Evolutionary conservation across 345 rosid species (phyloP).

Genomic region (Geranium brycei): DNA sequence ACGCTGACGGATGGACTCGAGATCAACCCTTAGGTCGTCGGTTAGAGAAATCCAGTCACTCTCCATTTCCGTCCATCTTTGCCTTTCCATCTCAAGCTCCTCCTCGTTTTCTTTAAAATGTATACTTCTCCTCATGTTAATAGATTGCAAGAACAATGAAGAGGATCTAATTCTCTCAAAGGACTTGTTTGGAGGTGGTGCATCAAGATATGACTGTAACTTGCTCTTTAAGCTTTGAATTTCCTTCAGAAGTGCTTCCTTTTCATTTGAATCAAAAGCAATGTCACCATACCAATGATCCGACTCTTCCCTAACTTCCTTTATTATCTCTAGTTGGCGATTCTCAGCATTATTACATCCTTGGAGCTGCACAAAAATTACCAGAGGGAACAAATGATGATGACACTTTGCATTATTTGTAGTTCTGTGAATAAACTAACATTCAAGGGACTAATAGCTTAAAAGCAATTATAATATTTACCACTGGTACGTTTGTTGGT

Average conservation of each 20-base stretch:
- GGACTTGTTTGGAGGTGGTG: constrained; percentile 30
- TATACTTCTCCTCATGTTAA: constrained; percentile 46
- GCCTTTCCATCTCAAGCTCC: constrained; percentile 64
- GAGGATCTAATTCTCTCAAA: constrained; percentile 47
- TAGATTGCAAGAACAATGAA: constrained; percentile 53
- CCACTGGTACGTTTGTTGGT: constrained; percentile 12
- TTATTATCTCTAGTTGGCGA: constrained; percentile 20
- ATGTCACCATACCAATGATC: constrained; percentile 13
- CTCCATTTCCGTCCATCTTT: constrained; percentile 90
- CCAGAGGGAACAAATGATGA: constrained; percentile 6
- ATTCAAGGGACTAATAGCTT: too few relatives aligned
- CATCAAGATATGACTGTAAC: constrained; percentile 39
- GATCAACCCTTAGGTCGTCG: constrained; percentile 73
- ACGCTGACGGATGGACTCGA: constrained; percentile 57
- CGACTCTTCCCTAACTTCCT: constrained; percentile 35
- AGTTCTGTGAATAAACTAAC: too few relatives aligned
- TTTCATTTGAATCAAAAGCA: constrained; percentile 41
- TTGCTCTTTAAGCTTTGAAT: constrained; percentile 52
- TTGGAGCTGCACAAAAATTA: constrained; percentile 16
- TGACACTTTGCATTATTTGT: too few relatives aligned
- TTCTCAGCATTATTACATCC: constrained; percentile 13
- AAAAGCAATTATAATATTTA: too few relatives aligned
- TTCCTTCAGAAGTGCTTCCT: constrained; percentile 72
- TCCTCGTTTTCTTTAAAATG: constrained; percentile 26
- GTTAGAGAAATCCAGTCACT: constrained; percentile 90